A percentile compares a stretch with the other conserved stretches of the same genome.
Conservation (phyloP, 2,329 filamentous ascomycete genomes). For the Penicillium sp. region DNA sequence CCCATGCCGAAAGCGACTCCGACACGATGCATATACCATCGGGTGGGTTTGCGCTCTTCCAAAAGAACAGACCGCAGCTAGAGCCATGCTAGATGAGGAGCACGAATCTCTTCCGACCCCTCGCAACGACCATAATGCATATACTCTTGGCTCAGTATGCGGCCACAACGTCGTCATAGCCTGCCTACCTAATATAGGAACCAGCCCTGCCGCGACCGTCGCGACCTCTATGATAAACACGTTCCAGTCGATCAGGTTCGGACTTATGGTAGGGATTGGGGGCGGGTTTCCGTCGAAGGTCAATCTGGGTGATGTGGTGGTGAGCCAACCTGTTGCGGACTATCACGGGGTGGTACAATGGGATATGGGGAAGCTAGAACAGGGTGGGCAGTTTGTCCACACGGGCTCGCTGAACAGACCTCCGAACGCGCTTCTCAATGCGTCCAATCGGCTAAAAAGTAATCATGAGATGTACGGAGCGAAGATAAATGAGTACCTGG, state of each 20-base stretch:
- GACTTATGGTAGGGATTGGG: conserved; percentile 33
- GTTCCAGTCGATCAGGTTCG: conserved; percentile 27
- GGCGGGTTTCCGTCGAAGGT: conserved; percentile 33
- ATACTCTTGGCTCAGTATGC: conserved; percentile 20
- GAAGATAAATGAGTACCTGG: conserved; percentile 14
- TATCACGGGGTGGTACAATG: conserved; percentile 26
- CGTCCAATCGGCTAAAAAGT: conserved; percentile 2
- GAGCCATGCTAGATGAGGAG: conserved; percentile 24
- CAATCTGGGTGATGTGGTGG: conserved; percentile 33
- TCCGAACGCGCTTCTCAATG: conserved; percentile 20
- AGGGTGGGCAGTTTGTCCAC: conserved; percentile 2
- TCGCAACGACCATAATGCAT: conserved; percentile 21
- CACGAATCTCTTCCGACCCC: background rate
- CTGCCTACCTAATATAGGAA: conserved; percentile 22
- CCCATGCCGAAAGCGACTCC: conserved; percentile 8
- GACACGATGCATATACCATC: conserved; percentile 14
- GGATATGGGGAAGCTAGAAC: conserved; percentile 15
- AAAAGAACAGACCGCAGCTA: conserved; percentile 15
- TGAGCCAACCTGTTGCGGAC: conserved; percentile 27
- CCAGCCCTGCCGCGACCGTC: conserved; percentile 24
- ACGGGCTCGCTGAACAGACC: conserved; percentile 16
- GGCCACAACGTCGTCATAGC: conserved; percentile 31
- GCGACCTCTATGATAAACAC: conserved; percentile 22
- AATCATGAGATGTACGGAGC: conserved; percentile 11
- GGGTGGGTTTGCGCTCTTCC: conserved; percentile 16